Evolutionary conservation across 2,329 filamentous ascomycete species (phyloP), one percentile per base, ranked within the genome.

Genomic region (Tolypocladium amazonense): DNA sequence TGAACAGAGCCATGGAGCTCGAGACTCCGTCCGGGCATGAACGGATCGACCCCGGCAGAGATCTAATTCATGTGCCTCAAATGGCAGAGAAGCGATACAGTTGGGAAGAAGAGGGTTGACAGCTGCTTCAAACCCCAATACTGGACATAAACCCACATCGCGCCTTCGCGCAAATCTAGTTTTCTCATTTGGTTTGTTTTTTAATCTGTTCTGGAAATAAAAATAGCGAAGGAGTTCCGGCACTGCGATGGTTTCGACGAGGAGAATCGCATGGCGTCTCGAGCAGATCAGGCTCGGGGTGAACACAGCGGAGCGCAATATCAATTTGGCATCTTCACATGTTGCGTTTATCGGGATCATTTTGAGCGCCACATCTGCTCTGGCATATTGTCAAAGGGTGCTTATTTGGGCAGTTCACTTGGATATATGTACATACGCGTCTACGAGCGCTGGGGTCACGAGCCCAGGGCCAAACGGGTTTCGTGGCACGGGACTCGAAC

Each of bases 1-100:
- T 50, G 15, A 30, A 35, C 9, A 5, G 15, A 11, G 15, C 6
- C 4, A 12, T 20, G 20, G 37, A 53, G 20, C 9, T 37, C 8
- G 30, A 52, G 3, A 2, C 52, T 14, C 8, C 38, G 15, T 39
- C 59, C 25, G 55, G 58, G 20, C 27, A 7, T 5, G 74, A 74
- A 58, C 73, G 78, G n/a, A 76, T 81, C 39, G 75, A 79, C 56
- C 67, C 69, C 3, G 74, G 75, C 0, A 68, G 68, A 4, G 80
- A 82, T 58, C 66, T 81, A 27, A 70, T 82, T 3, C 80, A 82
- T 61, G 76, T 82, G 12, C 80, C 80, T 2, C 80, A 82, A 64
- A 67, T 79, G 59, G 77, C 80, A 3, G 75, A 75, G 38, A 76
- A 73, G 62, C 71, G 80, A 41, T 82, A 81, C 58, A 82, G 80